phyloP scores from a whole-genome alignment of 2,329 filamentous ascomycete genomes.

The Nannizzia gypsea region DNA sequence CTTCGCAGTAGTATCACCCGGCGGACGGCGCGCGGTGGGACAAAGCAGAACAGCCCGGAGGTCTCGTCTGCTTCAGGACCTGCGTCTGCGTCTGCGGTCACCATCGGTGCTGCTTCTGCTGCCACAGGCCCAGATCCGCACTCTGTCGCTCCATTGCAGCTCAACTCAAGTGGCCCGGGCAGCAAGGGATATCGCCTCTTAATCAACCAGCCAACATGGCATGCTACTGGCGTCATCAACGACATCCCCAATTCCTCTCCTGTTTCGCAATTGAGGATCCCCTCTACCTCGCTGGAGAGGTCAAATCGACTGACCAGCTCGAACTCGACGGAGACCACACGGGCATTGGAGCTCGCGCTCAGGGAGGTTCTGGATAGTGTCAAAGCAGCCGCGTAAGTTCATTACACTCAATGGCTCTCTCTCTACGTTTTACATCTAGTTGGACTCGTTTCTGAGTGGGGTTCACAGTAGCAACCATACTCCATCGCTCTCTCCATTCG shows the following conservation, averaged over 20 bases:
- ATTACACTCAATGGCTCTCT: not conserved
- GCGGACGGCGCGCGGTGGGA: slow-evolving; percentile 61
- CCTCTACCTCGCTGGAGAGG: slow-evolving; percentile 8
- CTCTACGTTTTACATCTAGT: not conserved
- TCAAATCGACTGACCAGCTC: slow-evolving; percentile 12
- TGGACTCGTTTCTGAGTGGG: not conserved
- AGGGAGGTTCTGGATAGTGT: slow-evolving; percentile 71
- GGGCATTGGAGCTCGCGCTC: slow-evolving; percentile 72
- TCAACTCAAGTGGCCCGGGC: slow-evolving; percentile 21
- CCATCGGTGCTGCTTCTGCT: slow-evolving; percentile 9
- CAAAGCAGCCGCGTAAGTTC: slow-evolving; percentile 64
- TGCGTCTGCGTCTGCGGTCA: not conserved
- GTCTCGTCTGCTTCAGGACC: slow-evolving; percentile 9
- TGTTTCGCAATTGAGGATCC: slow-evolving; percentile 17
- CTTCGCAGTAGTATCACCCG: slow-evolving; percentile 76
- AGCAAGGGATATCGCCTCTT: slow-evolving; percentile 34
- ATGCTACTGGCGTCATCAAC: slow-evolving; percentile 66
- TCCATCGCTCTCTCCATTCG: slow-evolving; percentile 42
- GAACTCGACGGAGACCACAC: slow-evolving; percentile 58
- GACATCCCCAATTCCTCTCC: slow-evolving; percentile 43
- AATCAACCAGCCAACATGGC: slow-evolving; percentile 58
- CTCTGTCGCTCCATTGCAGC: slow-evolving; percentile 23
- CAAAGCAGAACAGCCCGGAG: slow-evolving; percentile 51
- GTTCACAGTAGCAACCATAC: slow-evolving; percentile 32
- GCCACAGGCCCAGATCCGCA: slow-evolving; percentile 22